Evolutionary conservation across 371 early-diverging fungal species (phyloP), one percentile per base, ranked within the genome.

Genomic region (Mucor velutinosus): DNA sequence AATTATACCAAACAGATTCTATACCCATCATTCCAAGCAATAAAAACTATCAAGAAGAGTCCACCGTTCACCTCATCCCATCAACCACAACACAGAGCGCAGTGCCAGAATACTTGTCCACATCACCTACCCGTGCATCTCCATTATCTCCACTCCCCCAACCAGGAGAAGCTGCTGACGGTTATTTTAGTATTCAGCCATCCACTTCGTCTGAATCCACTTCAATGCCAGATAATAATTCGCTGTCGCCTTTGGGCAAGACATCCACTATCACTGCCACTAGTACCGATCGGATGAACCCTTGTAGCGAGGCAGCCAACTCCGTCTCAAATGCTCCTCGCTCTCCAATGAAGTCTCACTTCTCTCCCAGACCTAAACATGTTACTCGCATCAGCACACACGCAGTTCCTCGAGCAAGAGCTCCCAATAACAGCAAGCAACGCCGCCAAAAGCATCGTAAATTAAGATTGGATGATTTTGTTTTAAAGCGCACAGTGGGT

Each of bases 401-500:
- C 33, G 73, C 76, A 27, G 60, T 65, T 5, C 69, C 75, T 45
- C 68, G 74, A 17, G 35, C 69, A 8, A 60, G 60, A 30, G 25
- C 39, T 2, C 45, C 58, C n/a, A 61, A 55, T 4, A 37, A 30
- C 39, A 43, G 21, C 19, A 59, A 62, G 37, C 64, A 56, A 43
- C 65, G 73, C 17, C 73, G 69, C 27, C 57, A 58, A 27, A 56
- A 59, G 39, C 69, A 76, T 37, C 71, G 74, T 27, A 76, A 72
- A 49, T 39, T 71, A 8, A 57, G 56, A 30, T 49, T 81, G 12
- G 71, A 76, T 49, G 78, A 78, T 43, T 80, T 78, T 57, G 47
- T 67, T 8, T 58, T 82, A 47, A 73, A 76, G 49, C 68, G 76
- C 63, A 93, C 93, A 10, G 80, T 95, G 41, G 92, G 90, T 3